Evolutionary conservation across 1,284 basidiomycete genomes (phyloP), one percentile per base, ranked within the genome.

Genomic region (Pseudozyma pruni): DNA sequence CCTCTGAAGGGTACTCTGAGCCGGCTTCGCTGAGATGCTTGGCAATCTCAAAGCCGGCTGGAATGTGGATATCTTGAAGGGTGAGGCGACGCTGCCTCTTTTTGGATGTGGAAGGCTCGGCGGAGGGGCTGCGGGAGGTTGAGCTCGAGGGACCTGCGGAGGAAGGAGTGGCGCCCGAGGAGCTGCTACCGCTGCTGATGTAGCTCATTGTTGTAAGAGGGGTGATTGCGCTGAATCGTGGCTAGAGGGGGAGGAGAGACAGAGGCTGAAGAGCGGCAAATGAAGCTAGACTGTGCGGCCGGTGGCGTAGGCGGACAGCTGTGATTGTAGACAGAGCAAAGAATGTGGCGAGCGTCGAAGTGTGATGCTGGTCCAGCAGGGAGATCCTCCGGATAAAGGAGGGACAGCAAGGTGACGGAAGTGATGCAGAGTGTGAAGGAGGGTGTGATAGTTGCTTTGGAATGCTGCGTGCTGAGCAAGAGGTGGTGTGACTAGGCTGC

Each of bases 1-100:
- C 68, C 35, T 71, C 68, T n/a, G 57, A 61, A 1, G 68, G 68
- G 20, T 64, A 71, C 10, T 47, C 48, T 42, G 42, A n/a, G 44
- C 53, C 54, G 4, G 39, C 19, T 10, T 57, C 41, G 8, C 41
- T 52, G 19, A 71, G 61, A 38, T 52, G 35, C 41, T 66, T 64
- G 46, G 61, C 61, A 22, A 71, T 60, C 45, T 71, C 68, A 20
- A 71, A 71, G 39, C 68, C 68, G 41, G 61, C 68, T 3, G 68
- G 68, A 27, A 71, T 66, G 50, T 71, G 68, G 14, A 71, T 71
- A 32, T 71, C 68, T 33, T 64, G 48, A 8, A 71, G 46, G 1
- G 68, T 71, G 31, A 71, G 48, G 0, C 68, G 68, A 11, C 63
- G 62, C 5, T 48, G 38, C 37, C 37, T 55, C 17, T 38, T 44